A percentile compares a stretch with the other conserved stretches of the same genome.
Evolutionary conservation across 305 asterid species (phyloP).

Genomic region (Euphrasia arctica): DNA sequence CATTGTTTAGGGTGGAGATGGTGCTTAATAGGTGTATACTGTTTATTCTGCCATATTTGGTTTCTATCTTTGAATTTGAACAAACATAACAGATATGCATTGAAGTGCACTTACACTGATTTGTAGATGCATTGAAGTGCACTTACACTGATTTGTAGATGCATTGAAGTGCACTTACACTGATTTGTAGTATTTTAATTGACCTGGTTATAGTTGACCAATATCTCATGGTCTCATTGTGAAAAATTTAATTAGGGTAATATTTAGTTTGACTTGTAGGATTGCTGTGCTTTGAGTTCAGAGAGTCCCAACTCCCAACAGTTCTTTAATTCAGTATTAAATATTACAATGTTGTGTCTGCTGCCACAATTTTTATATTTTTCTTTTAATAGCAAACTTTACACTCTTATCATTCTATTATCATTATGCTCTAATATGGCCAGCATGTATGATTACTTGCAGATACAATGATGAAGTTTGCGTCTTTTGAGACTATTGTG

Average conservation of each 20-base stretch:
- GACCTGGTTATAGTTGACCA: neutral
- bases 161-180: no score
- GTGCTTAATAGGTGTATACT: neutral
- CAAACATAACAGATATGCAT: neutral
- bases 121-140: no score
- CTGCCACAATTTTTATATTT: neutral
- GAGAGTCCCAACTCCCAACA: neutral
- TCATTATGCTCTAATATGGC: conserved; percentile 4
- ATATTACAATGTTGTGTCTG: neutral
- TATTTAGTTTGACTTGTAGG: neutral
- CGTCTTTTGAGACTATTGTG: conserved; percentile 87
- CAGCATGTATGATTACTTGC: conserved; percentile 25
- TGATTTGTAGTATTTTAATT: neutral
- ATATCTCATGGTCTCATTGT: neutral
- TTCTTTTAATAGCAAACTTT: neutral
- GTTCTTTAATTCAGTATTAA: neutral
- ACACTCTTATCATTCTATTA: neutral
- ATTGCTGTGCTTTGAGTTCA: neutral
- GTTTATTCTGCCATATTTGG: neutral
- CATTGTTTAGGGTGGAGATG: neutral
- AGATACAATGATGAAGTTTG: conserved; percentile 98
- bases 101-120: neutral
- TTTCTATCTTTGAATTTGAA: neutral
- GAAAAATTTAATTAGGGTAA: neutral
- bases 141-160: no score